Conservation (phyloP, 768 basidiomycete genomes). For the Phlebiopsis gigantea region DNA sequence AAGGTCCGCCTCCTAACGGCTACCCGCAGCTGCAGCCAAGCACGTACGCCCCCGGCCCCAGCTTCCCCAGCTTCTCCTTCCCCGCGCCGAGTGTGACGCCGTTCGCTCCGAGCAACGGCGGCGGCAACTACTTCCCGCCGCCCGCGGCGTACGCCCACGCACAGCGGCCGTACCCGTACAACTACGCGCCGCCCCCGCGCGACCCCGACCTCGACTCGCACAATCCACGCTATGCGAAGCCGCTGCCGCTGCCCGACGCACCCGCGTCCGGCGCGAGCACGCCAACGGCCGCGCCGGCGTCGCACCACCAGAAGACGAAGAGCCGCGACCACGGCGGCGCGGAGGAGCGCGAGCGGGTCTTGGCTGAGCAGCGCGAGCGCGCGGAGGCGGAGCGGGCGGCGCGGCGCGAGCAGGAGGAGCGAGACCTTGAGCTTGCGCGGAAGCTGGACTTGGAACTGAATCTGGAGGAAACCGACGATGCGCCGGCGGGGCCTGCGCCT, state of each 20-base stretch:
- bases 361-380: slow-evolving; percentile 17
- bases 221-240: slow-evolving; percentile 43
- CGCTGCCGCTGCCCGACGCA: slow-evolving; percentile 44
- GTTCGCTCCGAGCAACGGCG: background rate
- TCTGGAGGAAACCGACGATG: slow-evolving; percentile 13
- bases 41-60: slow-evolving; percentile 9
- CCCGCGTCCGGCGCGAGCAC: slow-evolving; percentile 26
- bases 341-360: slow-evolving; percentile 17
- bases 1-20: background rate
- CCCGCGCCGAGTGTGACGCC: slow-evolving; percentile 12
- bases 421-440: slow-evolving; percentile 41
- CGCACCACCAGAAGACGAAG: background rate
- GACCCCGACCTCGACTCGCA: slow-evolving; percentile 24
- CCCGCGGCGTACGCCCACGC: background rate
- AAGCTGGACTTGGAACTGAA: slow-evolving; percentile 54
- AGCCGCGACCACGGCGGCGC: background rate
- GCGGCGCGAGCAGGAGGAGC: slow-evolving; percentile 33
- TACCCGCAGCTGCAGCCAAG: slow-evolving; percentile 2
- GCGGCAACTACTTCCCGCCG: no score
- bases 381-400: slow-evolving; percentile 38
- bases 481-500: background rate
- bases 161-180: slow-evolving; percentile 8
- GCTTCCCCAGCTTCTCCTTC: slow-evolving; percentile 12
- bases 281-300: slow-evolving; percentile 3
- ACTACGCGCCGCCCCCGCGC: slow-evolving; percentile 15